Evolutionary conservation across 176 grass and related monocot genomes (phyloP).

Genomic region (barley (Hordeum vulgare)): MorexV3_pseudomolecules_assembly NC_058522.1:24909997-24910496

Average conservation of each 20-base stretch:
- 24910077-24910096: background rate
- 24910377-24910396: too few relatives aligned
- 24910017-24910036: background rate
- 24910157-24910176: background rate
- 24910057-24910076: conserved; percentile 30
- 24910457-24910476: background rate
- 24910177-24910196: background rate
- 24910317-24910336: background rate
- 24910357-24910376: background rate
- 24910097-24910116: background rate
- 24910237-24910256: background rate
- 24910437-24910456: background rate
- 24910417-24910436: background rate
- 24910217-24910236: background rate
- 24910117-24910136: background rate
- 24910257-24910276: too few relatives aligned
- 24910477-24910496: background rate
- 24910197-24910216: background rate
- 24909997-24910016: background rate
- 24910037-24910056: conserved; percentile 22
- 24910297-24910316: too few relatives aligned
- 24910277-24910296: too few relatives aligned
- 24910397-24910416: too few relatives aligned
- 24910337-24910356: background rate
- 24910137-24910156: background rate